These are phyloP conservation scores for Cydonia oblonga DNA, from an alignment of 331 rosid species.

Conservation along the genomic window DNA sequence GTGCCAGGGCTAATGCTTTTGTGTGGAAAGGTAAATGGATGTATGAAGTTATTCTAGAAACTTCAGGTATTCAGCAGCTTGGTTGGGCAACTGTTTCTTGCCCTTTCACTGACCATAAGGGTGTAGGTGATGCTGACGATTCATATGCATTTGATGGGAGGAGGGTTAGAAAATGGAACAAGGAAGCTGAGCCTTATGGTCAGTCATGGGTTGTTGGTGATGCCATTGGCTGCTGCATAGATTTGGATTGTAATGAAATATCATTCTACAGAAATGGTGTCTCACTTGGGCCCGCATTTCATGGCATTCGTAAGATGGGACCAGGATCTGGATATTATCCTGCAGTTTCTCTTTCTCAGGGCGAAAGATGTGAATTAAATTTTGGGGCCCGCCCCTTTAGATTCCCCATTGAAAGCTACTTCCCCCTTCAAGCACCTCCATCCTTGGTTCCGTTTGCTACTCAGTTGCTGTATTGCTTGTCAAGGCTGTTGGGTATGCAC, in stretches of 20 bases:
- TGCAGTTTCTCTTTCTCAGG: conserved; percentile 88
- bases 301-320: conserved; percentile 72
- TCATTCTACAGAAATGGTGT: conserved; percentile 75
- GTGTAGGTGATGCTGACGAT: conserved; percentile 91
- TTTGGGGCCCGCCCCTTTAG: conserved; percentile 82
- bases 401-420: conserved; percentile 71
- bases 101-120: conserved; percentile 81
- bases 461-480: conserved; percentile 64
- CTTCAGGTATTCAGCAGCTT: conserved; percentile 89
- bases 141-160: conserved; percentile 96
- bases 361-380: conserved; percentile 86
- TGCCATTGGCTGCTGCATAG: conserved; percentile 94
- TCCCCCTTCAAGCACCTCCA: conserved; percentile 76
- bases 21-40: conserved; percentile 98
- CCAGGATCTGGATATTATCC: conserved; percentile 81
- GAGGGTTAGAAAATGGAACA: conserved; percentile 90
- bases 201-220: conserved; percentile 94
- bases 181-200: conserved; percentile 71
- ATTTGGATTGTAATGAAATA: conserved; percentile 72
- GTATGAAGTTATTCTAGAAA: conserved; percentile 85
- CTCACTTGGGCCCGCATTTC: conserved; percentile 84
- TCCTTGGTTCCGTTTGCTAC: conserved; percentile 28
- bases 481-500: conserved; percentile 72
- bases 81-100: conserved; percentile 96
- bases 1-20: conserved; percentile 73